Evolutionary conservation across 129 eudicot genomes (phyloP).

Genomic region (Pulicaria dysenterica): DNA sequence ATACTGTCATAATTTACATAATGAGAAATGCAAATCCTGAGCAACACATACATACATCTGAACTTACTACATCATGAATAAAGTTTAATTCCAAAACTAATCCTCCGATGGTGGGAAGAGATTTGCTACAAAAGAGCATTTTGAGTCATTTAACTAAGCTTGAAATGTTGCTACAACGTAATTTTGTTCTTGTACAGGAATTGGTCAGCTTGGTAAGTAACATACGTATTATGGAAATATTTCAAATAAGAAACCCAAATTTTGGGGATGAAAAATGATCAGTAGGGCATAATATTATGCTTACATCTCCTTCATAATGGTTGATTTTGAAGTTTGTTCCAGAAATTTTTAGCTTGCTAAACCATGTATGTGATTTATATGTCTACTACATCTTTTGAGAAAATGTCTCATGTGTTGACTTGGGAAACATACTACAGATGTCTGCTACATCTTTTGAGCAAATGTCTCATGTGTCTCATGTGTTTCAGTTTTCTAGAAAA

Average conservation of each 20-base stretch:
- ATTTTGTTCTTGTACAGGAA: constrained; percentile 96
- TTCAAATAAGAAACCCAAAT: constrained; percentile 5
- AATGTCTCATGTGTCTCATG: too few species aligned
- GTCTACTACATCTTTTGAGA: constrained; percentile 98
- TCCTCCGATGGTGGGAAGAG: constrained; percentile 89
- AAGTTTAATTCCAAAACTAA: too few species aligned
- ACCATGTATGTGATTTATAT: constrained; percentile 83
- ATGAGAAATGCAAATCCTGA: too few species aligned
- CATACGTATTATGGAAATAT: constrained; percentile 53
- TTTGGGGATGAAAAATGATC: not conserved
- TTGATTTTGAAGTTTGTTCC: constrained; percentile 87
- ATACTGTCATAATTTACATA: too few species aligned
- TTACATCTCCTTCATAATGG: constrained; percentile 98
- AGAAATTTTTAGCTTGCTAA: constrained; percentile 96
- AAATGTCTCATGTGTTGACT: constrained; percentile 97
- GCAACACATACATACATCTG: too few species aligned
- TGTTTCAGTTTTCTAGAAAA: too few species aligned
- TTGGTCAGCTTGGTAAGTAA: constrained; percentile 91
- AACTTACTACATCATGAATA: too few species aligned
- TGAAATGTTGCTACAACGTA: constrained; percentile 96
- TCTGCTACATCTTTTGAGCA: too few species aligned
- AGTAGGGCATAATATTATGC: constrained; percentile 10
- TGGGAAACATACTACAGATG: constrained; percentile 92
- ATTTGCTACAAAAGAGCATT: constrained; percentile 74
- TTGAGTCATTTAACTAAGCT: constrained; percentile 78